A percentile compares a stretch with the other conserved stretches of the same genome.
These are phyloP conservation scores for Malassezia yamatoensis DNA, from an alignment of 1,284 basidiomycete genomes.

Conservation along the genomic window DNA sequence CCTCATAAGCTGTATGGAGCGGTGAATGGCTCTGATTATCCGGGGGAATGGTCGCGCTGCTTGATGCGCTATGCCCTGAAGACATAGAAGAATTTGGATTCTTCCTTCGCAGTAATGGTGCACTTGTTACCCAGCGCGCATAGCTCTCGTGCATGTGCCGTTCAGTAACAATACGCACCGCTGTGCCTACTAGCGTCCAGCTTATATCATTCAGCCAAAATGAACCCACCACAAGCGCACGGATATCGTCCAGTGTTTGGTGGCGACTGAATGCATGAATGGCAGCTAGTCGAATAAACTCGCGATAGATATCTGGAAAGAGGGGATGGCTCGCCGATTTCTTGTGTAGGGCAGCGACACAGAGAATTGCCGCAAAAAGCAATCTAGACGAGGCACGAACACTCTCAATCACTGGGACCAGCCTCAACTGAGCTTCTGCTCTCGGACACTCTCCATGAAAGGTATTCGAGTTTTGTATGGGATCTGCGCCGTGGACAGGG, in stretches of 20 bases:
- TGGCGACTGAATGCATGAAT: slow-evolving; percentile 14
- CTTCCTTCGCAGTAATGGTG: background rate
- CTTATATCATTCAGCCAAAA: slow-evolving; percentile 13
- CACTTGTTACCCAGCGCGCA: background rate
- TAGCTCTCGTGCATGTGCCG: slow-evolving; percentile 12
- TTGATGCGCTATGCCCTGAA: background rate
- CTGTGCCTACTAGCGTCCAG: slow-evolving; percentile 17
- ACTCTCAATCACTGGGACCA: slow-evolving; percentile 2
- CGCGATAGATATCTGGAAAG: slow-evolving; percentile 6
- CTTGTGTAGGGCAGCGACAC: slow-evolving; percentile 3
- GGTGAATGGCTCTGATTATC: background rate
- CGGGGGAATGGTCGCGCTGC: background rate
- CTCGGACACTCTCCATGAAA: too few species aligned
- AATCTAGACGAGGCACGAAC: background rate
- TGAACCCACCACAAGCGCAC: slow-evolving; percentile 12
- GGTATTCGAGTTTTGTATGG: background rate
- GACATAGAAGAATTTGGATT: background rate
- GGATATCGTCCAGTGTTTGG: slow-evolving; percentile 13
- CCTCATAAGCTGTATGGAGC: slow-evolving; percentile 10
- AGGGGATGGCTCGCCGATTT: background rate
- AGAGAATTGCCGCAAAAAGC: slow-evolving; percentile 3
- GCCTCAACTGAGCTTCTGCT: background rate
- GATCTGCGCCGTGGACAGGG: background rate
- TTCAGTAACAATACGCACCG: slow-evolving; percentile 15
- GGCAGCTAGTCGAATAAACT: slow-evolving; percentile 12